phyloP scores from a whole-genome alignment of 768 basidiomycete genomes.

The Naganishia randhawae region DNA sequence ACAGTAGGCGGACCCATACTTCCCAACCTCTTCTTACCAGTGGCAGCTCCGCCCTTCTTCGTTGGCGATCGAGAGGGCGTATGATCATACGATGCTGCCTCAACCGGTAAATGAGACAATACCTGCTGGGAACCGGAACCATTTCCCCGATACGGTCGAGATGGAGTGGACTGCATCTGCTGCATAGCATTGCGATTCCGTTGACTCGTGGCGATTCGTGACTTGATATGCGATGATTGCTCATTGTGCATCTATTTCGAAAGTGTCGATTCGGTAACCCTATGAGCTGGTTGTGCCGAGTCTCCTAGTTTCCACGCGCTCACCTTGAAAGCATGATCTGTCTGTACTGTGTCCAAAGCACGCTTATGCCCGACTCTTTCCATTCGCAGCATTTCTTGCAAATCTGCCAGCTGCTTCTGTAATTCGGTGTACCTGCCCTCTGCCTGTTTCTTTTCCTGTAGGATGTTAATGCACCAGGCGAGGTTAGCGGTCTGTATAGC shows the following conservation, averaged over 20 bases:
- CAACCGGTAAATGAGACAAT: background rate
- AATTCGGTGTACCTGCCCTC: slow-evolving; percentile 59
- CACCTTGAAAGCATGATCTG: slow-evolving; percentile 69
- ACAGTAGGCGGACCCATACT: slow-evolving; percentile 54
- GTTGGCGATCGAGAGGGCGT: slow-evolving; percentile 50
- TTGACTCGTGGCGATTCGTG: slow-evolving; percentile 63
- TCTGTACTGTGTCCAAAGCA: slow-evolving; percentile 67
- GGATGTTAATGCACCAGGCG: slow-evolving; percentile 53
- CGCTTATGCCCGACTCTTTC: slow-evolving; percentile 8
- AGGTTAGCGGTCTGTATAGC: background rate
- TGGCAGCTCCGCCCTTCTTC: slow-evolving; percentile 55
- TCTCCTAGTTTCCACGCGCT: slow-evolving; percentile 27
- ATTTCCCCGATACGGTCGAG: background rate
- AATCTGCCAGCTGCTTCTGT: slow-evolving; percentile 62
- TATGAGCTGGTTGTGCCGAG: background rate
- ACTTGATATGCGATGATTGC: slow-evolving; percentile 24
- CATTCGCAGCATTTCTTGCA: background rate
- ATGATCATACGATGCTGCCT: background rate
- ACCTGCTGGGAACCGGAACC: background rate
- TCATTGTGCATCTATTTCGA: slow-evolving; percentile 16
- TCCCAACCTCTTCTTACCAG: slow-evolving; percentile 53
- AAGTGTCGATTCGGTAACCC: no score
- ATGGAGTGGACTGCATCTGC: slow-evolving; percentile 32
- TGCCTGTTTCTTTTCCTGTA: slow-evolving; percentile 61
- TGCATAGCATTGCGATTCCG: slow-evolving; percentile 51